Conservation (phyloP, 495 filamentous ascomycete genomes). For the Penicillium mononematosum region DNA sequence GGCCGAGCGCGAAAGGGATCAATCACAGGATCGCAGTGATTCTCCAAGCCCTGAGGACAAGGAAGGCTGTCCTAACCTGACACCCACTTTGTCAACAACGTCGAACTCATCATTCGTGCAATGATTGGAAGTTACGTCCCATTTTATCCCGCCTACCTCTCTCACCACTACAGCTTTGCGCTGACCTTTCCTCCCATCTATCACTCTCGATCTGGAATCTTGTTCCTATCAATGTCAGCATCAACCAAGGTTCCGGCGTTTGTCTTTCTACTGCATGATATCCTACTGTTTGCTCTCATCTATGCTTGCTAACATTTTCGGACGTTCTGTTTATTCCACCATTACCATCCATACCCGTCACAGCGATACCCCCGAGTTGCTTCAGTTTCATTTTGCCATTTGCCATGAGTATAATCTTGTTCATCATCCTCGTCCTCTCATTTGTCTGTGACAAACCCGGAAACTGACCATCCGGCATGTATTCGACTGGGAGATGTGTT, state of each 20-base stretch:
- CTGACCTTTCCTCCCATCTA: not conserved
- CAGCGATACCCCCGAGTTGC: constrained; percentile 31
- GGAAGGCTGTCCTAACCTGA: constrained; percentile 39
- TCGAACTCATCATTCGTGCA: constrained; percentile 39
- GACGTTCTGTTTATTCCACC: constrained; percentile 15
- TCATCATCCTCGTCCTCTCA: not conserved
- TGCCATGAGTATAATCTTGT: constrained; percentile 6
- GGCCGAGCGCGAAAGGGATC: constrained; percentile 44
- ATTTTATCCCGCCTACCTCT: not conserved
- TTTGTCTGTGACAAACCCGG: not conserved
- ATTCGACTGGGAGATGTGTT: constrained; percentile 3
- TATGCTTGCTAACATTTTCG: constrained; percentile 17
- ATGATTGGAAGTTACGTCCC: constrained; percentile 11
- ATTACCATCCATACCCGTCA: constrained; percentile 27
- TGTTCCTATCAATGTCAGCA: constrained; percentile 10
- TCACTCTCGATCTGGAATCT: constrained; percentile 2
- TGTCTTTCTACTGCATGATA: constrained; percentile 30
- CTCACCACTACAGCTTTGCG: not conserved
- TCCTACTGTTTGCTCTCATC: constrained; percentile 20
- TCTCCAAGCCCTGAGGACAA: constrained; percentile 36
- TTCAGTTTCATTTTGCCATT: constrained; percentile 16
- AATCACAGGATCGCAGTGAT: constrained; percentile 34
- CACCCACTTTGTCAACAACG: constrained; percentile 40
- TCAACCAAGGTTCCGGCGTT: constrained; percentile 13
- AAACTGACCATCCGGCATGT: not conserved